Evolutionary conservation across 2,329 filamentous ascomycete genomes (phyloP), one percentile per base, ranked within the genome.

Genomic region (Coleophoma cylindrospora): DNA sequence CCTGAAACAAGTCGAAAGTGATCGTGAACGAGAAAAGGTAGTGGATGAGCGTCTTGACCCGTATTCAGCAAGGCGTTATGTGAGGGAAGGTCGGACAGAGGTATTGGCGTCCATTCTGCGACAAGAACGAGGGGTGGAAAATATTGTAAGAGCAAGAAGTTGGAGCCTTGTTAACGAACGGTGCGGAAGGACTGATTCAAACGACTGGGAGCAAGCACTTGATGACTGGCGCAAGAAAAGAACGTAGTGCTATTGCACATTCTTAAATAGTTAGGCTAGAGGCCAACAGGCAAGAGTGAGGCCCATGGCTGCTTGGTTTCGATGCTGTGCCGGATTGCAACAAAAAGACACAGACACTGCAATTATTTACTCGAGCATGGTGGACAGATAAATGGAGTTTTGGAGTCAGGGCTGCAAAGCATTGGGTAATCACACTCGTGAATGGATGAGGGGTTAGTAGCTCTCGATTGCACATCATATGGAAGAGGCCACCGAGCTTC

Each of bases 31-130:
- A 44, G 86, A 92, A 62, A 75, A 83, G 47, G 76, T 92, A 0
- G 84, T 97, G 4, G 82, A 97, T 66, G 94, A 97, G 70, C 76
- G 94, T 50, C 67, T 96, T 51, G 94, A 99, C 71, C 94, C 94
- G 2, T 99, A 99, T 65, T 91, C 87, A 10, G 87, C 76, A 7
- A 76, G 92, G 21, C 95, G 89, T 66, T 92, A 92, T 59, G 84
- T 88, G 0, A 72, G 75, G 47, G 91, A 97, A 70, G 77, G 88
- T 13, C 77, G 91, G 56, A 94, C 91, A 1, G 88, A 96, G 69
- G 80, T 79, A 45, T 67, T 99, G 53, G 91, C 90, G 10, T 77
- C 75, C 40, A 65, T 91, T 47, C 72, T 95, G 51, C 77, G 87
- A 58, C 87, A 88, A 64, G 89, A 95, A 71, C 79, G 82, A 61